phyloP scores from a whole-genome alignment of 495 filamentous ascomycete species.

The Cenococcum geophilum region DNA sequence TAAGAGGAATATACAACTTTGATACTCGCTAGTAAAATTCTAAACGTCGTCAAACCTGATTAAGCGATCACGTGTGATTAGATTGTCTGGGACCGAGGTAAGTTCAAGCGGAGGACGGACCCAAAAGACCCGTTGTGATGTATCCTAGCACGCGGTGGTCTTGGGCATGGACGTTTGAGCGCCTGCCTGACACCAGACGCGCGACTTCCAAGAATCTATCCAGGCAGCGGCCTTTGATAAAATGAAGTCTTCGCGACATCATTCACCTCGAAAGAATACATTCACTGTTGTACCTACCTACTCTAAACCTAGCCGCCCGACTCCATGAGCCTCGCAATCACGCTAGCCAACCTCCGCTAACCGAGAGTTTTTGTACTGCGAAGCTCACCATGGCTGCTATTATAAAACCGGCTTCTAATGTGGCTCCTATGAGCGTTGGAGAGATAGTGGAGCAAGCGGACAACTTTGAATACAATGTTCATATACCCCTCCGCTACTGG shows the following conservation, averaged over 20 bases:
- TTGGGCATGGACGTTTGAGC: too few relatives aligned
- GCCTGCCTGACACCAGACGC: not conserved
- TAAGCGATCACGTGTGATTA: too few relatives aligned
- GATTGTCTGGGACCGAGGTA: too few relatives aligned
- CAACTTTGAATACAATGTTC: conserved; percentile 71
- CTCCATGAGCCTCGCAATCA: not conserved
- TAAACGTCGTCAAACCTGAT: too few relatives aligned
- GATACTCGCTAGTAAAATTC: too few relatives aligned
- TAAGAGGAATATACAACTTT: too few relatives aligned
- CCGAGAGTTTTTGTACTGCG: not conserved
- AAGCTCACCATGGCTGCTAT: conserved; percentile 17
- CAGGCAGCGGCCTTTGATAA: not conserved
- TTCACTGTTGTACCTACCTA: not conserved
- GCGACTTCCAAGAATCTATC: not conserved
- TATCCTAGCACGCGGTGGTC: too few relatives aligned
- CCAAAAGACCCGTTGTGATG: too few relatives aligned
- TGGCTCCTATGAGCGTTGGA: conserved; percentile 59
- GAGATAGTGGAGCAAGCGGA: conserved; percentile 65
- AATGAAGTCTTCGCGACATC: not conserved
- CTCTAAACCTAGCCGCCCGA: not conserved
- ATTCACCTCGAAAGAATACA: not conserved
- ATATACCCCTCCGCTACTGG: conserved; percentile 72
- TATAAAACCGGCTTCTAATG: conserved; percentile 2
- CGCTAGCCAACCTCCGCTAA: not conserved
- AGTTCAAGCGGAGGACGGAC: too few relatives aligned